Evolutionary conservation across 1,284 basidiomycete genomes (phyloP).

Genomic region (Rhodotorula mucilaginosa): DNA sequence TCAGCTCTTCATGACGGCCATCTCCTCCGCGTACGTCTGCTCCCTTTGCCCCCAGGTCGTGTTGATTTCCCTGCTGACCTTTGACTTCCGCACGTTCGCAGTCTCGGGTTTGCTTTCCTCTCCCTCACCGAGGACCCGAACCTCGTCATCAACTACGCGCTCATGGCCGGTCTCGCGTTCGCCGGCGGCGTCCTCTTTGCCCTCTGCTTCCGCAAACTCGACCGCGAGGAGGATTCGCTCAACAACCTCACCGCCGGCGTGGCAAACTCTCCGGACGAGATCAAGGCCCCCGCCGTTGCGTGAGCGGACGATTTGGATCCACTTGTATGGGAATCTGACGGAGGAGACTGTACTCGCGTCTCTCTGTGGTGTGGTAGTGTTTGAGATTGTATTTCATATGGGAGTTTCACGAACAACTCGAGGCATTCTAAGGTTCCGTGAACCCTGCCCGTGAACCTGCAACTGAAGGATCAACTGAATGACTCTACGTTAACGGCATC

Average conservation of each 20-base stretch:
- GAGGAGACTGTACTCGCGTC: too few species aligned
- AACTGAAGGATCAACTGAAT: too few species aligned
- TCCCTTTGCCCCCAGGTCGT: slow-evolving; percentile 5
- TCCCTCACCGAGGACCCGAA: slow-evolving; percentile 55
- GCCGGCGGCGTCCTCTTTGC: slow-evolving; percentile 61
- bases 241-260: slow-evolving; percentile 30
- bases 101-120: slow-evolving; percentile 60
- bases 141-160: slow-evolving; percentile 49
- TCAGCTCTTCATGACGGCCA: slow-evolving; percentile 48
- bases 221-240: slow-evolving; percentile 38
- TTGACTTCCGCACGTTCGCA: slow-evolving; percentile 49
- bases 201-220: slow-evolving; percentile 53
- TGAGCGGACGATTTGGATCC: too few species aligned
- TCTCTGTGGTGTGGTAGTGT: too few species aligned
- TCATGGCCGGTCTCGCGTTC: slow-evolving; percentile 56
- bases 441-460: too few species aligned
- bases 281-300: too few species aligned
- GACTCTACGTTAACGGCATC: too few species aligned
- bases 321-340: too few species aligned
- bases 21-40: slow-evolving; percentile 30
- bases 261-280: too few species aligned
- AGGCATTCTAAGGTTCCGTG: too few species aligned
- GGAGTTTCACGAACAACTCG: too few species aligned
- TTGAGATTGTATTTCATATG: too few species aligned
- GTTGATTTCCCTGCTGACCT: slow-evolving; percentile 45